These are phyloP conservation scores for Mortierella sp. DNA, from an alignment of 371 early-diverging fungal genomes.

Conservation along the genomic window DNA sequence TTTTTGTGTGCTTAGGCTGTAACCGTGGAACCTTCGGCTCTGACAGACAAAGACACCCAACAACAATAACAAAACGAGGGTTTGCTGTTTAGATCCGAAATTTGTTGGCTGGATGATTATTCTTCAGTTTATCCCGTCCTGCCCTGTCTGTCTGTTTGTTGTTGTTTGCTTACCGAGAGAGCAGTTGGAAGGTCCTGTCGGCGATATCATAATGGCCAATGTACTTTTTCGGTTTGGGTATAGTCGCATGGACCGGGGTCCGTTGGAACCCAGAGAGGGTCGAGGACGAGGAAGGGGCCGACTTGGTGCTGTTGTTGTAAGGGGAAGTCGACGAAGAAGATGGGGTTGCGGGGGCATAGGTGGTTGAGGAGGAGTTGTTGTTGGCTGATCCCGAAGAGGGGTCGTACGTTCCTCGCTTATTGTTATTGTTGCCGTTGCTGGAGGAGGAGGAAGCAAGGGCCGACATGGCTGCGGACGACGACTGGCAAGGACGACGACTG, in stretches of 20 bases:
- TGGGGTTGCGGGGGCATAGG: too few species aligned
- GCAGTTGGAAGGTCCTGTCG: conserved; percentile 53
- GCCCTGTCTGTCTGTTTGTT: not conserved
- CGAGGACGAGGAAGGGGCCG: not conserved
- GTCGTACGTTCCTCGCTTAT: conserved; percentile 5
- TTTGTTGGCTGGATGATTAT: not conserved
- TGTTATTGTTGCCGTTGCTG: not conserved
- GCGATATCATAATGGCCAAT: conserved; percentile 58
- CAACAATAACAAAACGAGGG: not conserved
- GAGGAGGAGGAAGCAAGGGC: not conserved
- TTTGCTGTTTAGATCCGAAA: not conserved
- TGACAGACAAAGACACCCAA: not conserved
- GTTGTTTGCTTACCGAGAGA: conserved; percentile 39
- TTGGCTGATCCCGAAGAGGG: not conserved
- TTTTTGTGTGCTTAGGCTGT: too few species aligned
- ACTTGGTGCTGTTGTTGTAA: conserved; percentile 3
- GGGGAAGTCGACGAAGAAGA: not conserved
- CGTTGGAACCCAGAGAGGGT: conserved; percentile 13
- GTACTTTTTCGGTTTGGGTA: conserved; percentile 39
- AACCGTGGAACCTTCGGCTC: not conserved
- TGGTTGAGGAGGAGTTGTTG: not conserved
- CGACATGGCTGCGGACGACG: conserved; percentile 1
- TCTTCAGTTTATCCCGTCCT: not conserved
- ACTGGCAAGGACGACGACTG: not conserved
- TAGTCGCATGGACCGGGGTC: conserved; percentile 13